Evolutionary conservation across 345 rosid genomes (phyloP), one percentile per base, ranked within the genome.

Genomic region (Geranium brycei): DNA sequence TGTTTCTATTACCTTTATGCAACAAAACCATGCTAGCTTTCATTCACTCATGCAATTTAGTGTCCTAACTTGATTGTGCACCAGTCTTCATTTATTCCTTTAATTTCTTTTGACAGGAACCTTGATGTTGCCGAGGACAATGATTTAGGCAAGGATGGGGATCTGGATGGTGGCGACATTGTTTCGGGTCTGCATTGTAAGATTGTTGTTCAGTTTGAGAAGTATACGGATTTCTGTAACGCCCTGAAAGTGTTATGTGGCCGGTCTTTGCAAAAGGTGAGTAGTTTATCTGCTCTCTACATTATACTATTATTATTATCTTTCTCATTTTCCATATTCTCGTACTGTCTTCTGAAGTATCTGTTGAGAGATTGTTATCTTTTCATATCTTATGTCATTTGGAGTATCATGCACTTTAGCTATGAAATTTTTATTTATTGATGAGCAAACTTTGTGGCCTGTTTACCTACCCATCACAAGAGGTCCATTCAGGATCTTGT

Each of bases 141-240:
- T 72, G 84, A 78, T 79, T 74, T 76, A 51, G 83, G 81, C 75
- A 78, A 78, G 61, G 85, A 78, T 62, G 74, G 68, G 19, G 85
- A 82, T 12, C 87, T 72, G 66, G 85, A 75, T 51, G 73, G 58
- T 59, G 78, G 70, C 35, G 74, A 73, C 76, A 64, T 92, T 23
- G 82, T 83, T 71, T 79, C 95, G 56, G 95, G 95, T 72, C 98
- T 92, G 35, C 80, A 89, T 51, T 87, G 96, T 81, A 92, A 87
- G 74, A 83, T 89, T 62, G 87, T 92, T 63, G 93, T 86, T 74
- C 96, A 86, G 75, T 89, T 92, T 59, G 96, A 92, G 82, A 86
- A 81, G 69, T 71, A 80, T 66, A 55, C 47, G 56, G 98, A 92
- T 62, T 87, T 92, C 58, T 80, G 77, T 64, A 85, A 80, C 72